phyloP scores from a whole-genome alignment of 805 yeast genomes.

The Lipomyces anomalus region DNA sequence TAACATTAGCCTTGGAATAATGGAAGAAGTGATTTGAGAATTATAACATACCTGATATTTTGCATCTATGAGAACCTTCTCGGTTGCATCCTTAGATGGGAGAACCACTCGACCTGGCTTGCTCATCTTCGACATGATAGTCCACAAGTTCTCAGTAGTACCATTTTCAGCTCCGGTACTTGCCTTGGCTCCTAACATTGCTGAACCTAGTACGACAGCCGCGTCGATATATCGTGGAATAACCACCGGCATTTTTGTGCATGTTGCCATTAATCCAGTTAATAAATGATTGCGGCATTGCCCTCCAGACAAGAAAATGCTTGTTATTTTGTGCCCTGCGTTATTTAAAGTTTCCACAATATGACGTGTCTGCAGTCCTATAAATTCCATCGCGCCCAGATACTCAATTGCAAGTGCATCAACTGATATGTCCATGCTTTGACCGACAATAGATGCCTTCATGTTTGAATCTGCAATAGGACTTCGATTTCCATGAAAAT shows the following conservation, averaged over 20 bases:
- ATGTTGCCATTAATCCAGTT: slow-evolving; percentile 85
- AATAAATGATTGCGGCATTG: slow-evolving; percentile 89
- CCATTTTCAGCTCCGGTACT: slow-evolving; percentile 50
- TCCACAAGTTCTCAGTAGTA: slow-evolving; percentile 51
- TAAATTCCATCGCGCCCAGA: slow-evolving; percentile 92
- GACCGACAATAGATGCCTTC: slow-evolving; percentile 90
- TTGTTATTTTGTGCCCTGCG: slow-evolving; percentile 69
- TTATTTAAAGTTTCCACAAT: slow-evolving; percentile 79
- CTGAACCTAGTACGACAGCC: slow-evolving; percentile 94
- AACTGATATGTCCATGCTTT: slow-evolving; percentile 80
- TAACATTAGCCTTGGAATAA: no score
- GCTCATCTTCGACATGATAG: slow-evolving; percentile 75
- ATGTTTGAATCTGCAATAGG: slow-evolving; percentile 95
- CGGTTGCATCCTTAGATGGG: slow-evolving; percentile 59
- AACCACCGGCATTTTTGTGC: slow-evolving; percentile 85
- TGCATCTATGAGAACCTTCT: slow-evolving; percentile 62
- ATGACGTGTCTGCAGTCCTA: slow-evolving; percentile 95
- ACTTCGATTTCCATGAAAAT: slow-evolving; percentile 91
- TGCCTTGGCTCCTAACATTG: slow-evolving; percentile 91
- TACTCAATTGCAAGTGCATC: slow-evolving; percentile 81
- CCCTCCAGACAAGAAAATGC: slow-evolving; percentile 91
- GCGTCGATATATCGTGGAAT: slow-evolving; percentile 95
- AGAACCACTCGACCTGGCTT: slow-evolving; percentile 75
- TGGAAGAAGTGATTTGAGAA: no score
- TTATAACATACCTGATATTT: slow-evolving; percentile 83